A percentile compares a stretch with the other conserved stretches of the same genome.
Evolutionary conservation across 2,329 filamentous ascomycete genomes (phyloP).

Genomic region (Sclerotinia subarctica): DNA sequence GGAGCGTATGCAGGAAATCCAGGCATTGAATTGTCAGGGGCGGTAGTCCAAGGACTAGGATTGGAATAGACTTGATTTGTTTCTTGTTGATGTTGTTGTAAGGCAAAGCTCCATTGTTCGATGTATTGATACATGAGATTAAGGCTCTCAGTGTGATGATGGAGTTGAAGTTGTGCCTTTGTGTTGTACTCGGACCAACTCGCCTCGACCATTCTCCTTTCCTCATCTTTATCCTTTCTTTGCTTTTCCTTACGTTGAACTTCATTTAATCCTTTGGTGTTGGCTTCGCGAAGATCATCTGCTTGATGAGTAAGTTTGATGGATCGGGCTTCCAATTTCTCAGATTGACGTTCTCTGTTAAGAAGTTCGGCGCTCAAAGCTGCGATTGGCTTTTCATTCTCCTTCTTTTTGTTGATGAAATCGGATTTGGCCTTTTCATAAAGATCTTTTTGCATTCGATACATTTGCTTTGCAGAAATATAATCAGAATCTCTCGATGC

Average conservation of each 20-base stretch:
- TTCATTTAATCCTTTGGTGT: conserved; percentile 50
- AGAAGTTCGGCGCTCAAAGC: conserved; percentile 61
- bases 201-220: conserved; percentile 32
- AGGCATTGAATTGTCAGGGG: conserved; percentile 11
- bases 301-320: conserved; percentile 71
- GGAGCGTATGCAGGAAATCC: conserved; percentile 14
- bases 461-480: conserved; percentile 54
- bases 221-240: conserved; percentile 31
- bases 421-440: conserved; percentile 46
- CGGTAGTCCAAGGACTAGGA: not conserved
- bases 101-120: not conserved
- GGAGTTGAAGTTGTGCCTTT: conserved; percentile 18
- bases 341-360: conserved; percentile 61
- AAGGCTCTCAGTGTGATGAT: conserved; percentile 8
- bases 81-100: conserved; percentile 10
- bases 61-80: conserved; percentile 1
- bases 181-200: conserved; percentile 28
- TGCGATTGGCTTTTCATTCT: conserved; percentile 61
- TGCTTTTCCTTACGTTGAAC: conserved; percentile 37
- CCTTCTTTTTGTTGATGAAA: conserved; percentile 59
- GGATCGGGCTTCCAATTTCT: conserved; percentile 69
- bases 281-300: conserved; percentile 66
- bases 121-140: not conserved
- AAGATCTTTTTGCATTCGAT: conserved; percentile 47
- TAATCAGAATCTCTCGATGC: conserved; percentile 52